Base-by-base conservation (phyloP, 805 yeast species). In the Myxozyma monticola region DNA sequence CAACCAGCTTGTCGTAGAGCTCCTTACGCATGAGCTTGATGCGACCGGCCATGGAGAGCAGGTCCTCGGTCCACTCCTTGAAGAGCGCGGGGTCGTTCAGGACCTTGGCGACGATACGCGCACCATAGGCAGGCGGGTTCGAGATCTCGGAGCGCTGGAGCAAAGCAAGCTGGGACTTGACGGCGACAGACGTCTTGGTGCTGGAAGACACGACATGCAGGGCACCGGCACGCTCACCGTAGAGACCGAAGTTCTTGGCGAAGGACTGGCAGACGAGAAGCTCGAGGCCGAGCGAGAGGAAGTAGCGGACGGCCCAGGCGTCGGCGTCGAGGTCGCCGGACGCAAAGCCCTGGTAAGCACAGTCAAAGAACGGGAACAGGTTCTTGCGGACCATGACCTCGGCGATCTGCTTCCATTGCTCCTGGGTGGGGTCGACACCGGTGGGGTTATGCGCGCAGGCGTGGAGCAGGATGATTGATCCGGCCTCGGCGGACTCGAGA, bases 371-470 rank as follows among this genome's bases (percentile, higher is more conserved):
- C 4, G 88, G 88, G 62, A 91, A 77, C 46, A 78, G 71, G 50
- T 79, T 75, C 51, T 70, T 65, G 59, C 79, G 77, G 56, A 88
- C 71, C 12, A 54, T 35, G 22, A 81, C 84, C 37, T 76, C 75
- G 39, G 87, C 75, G 45, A 93, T 83, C 63, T 74, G 61, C 39
- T 68, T 68, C 99, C 99, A 91, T 71, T 91, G 85, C 44, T 78
- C 85, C 51, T 75, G 73, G 2, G 85, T 80, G 49, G 98, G 98
- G 68, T 91, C 99, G 61, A 91, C 80, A 36, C 98, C 99, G 20
- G 98, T 91, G 52, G 99, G 98, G 69, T 91, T 91, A 71, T 91
- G 99, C 29, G 98, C 98, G 69, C 97, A 90, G 2, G 98, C 89
- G 67, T 91, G 99, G 53, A 91, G 75, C 50, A 91, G 69, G 61